Base-by-base conservation (phyloP, 2,329 filamentous ascomycete genomes). In the Teratosphaeria epicoccoides region DNA sequence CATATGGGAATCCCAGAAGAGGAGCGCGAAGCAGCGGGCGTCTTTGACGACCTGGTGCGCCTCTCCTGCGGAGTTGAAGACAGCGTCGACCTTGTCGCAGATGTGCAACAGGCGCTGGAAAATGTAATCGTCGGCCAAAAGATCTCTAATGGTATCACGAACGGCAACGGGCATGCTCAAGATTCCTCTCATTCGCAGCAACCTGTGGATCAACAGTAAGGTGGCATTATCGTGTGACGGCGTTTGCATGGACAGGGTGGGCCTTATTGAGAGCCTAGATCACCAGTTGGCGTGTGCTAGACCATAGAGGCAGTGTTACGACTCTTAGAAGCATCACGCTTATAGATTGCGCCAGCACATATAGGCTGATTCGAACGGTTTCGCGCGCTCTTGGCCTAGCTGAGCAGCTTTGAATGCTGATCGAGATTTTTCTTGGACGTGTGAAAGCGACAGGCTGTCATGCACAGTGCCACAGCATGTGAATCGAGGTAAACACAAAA, bases 61-160 rank as follows among this genome's bases (percentile, higher is more conserved):
- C 77, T 98, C 55, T 95, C 88, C 77, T 96, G 89, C 68, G 93
- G 93, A 63, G 82, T 98, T 51, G 93, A 98, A 73, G 93, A 98
- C 65, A 81, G 82, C 6, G 82, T 84, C 55, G 93, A 98, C 70
- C 75, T 98, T 55, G 83, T 83, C 63, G 78, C 77, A 40, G 93
- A 98, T 74, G 82, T 94, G 14, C 69, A 89, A 58, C 84, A 87
- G 69, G 93, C 93, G 4, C 72, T 97, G 43, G 85, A 93, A 70
- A 81, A 79, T 70, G 88, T 88, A 1, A 81, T 87, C 40, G 75
- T 79, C 45, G 70, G 33, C 17, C 61, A 69, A 4, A 77, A 77
- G 68, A 64, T 73, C 49, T 66, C 62, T 12, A 74, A 76, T 57
- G 73, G 70, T 22, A 43, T 54, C n/a, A 49, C 52, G 53, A 63